phyloP scores from a whole-genome alignment of 225 moss, liverwort and hornwort genomes.

The Asterella californica region DNA sequence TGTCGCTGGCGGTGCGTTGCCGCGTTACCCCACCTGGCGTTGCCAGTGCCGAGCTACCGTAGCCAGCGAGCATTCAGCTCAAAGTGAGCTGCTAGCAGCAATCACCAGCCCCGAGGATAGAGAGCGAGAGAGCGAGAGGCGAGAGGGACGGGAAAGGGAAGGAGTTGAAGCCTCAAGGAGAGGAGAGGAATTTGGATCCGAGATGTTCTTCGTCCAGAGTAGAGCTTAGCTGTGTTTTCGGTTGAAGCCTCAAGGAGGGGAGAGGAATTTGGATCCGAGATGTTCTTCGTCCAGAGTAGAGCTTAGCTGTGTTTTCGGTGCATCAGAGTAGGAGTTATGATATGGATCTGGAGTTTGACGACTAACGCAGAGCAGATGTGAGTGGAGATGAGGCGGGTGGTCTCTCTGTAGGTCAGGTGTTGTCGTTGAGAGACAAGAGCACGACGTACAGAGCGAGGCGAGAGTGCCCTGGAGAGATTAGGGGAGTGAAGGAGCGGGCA shows the following conservation, averaged over 20 bases:
- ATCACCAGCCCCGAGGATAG: not conserved
- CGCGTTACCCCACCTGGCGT: not conserved
- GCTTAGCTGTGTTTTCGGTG: not conserved
- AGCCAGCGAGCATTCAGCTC: not conserved
- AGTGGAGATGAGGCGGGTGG: not conserved
- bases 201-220: too few species aligned
- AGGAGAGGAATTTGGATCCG: not conserved
- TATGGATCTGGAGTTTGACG: not conserved
- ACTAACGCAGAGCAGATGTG: not conserved
- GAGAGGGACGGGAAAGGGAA: not conserved
- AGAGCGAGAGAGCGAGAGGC: not conserved
- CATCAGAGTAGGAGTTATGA: not conserved
- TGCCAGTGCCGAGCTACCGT: not conserved
- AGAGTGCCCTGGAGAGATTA: not conserved
- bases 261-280: not conserved
- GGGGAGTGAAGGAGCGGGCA: not conserved
- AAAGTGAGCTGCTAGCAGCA: not conserved
- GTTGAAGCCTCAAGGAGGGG: not conserved
- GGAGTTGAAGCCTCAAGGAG: not conserved
- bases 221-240: not conserved
- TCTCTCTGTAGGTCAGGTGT: not conserved
- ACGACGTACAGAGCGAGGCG: not conserved
- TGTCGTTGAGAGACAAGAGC: not conserved
- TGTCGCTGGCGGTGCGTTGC: slow-evolving; percentile 3
- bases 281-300: not conserved